Percentiles rank a stretch among this genome's conserved stretches.
phyloP scores from a whole-genome alignment of 345 rosid genomes.

The Moringa oleifera region DNA sequence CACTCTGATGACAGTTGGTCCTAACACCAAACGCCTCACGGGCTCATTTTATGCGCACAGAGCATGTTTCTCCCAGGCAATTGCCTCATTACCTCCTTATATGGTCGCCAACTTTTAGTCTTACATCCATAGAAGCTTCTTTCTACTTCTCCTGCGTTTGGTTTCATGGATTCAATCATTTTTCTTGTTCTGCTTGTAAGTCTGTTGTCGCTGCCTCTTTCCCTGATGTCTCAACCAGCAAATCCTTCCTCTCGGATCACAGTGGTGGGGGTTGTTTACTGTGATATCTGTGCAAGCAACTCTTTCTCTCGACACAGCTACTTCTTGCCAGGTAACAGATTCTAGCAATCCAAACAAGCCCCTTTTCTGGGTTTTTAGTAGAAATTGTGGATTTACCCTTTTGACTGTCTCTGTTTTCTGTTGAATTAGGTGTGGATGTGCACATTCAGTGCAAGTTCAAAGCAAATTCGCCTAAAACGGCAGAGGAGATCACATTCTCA shows the following conservation, averaged over 20 bases:
- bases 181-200: constrained; percentile 32
- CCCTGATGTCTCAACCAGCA: constrained; percentile 14
- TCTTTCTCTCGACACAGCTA: constrained; percentile 74
- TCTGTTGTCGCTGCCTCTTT: constrained; percentile 25
- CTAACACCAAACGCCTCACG: constrained; percentile 61
- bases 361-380: too few species aligned
- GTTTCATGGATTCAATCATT: constrained; percentile 41
- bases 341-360: background rate
- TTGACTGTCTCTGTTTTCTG: too few species aligned
- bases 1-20: constrained; percentile 34
- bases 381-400: too few species aligned
- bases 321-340: constrained; percentile 70
- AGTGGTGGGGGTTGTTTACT: constrained; percentile 73
- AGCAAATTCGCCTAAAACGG: constrained; percentile 56
- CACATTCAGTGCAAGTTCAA: constrained; percentile 66
- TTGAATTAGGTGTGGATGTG: constrained; percentile 18
- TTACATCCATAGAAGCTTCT: constrained; percentile 30
- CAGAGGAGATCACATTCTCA: constrained; percentile 61
- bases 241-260: constrained; percentile 52
- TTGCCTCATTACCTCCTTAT: constrained; percentile 11
- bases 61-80: constrained; percentile 9
- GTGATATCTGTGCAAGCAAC: constrained; percentile 61
- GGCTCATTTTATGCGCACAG: constrained; percentile 33
- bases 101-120: background rate
- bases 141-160: constrained; percentile 24